Conservation (phyloP, 2,329 filamentous ascomycete genomes). For the Fusarium agapanthi region DNA sequence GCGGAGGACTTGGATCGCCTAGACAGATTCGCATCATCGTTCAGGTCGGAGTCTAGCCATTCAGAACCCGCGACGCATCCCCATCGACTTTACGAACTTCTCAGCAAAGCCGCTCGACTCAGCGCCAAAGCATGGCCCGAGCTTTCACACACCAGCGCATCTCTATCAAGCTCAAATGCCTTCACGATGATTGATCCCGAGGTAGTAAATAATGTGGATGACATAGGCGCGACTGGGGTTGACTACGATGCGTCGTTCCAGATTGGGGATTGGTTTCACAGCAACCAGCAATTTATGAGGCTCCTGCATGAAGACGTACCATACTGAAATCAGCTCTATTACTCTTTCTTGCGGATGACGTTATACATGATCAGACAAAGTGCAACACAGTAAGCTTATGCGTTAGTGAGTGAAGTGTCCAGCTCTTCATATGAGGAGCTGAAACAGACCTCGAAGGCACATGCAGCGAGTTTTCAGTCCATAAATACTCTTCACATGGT, state of each 20-base stretch:
- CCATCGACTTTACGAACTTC: conserved; percentile 46
- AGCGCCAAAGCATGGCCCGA: conserved; percentile 27
- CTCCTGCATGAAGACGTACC: conserved; percentile 23
- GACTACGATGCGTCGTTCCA: not conserved
- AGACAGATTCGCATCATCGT: conserved; percentile 45
- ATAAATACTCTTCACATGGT: not conserved
- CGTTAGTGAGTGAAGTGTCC: not conserved
- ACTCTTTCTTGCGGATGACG: not conserved
- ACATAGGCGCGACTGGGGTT: not conserved
- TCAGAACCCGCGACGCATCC: conserved; percentile 43
- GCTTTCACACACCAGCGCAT: not conserved
- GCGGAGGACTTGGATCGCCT: conserved; percentile 27
- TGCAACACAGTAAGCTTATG: not conserved
- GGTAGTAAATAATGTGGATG: not conserved
- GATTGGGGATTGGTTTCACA: conserved; percentile 23
- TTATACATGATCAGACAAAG: not conserved
- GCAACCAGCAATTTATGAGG: conserved; percentile 29
- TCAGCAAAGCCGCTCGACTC: conserved; percentile 45
- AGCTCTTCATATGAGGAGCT: not conserved
- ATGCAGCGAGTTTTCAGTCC: not conserved
- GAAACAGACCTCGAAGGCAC: not conserved
- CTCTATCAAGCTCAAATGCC: not conserved
- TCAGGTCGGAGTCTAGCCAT: conserved; percentile 27
- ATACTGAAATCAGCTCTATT: not conserved
- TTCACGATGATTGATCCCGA: not conserved